Percentiles rank a stretch among this genome's conserved stretches.
These are phyloP conservation scores for Salix arbutifolia DNA, from an alignment of 345 rosid genomes.

Conservation along the genomic window DNA sequence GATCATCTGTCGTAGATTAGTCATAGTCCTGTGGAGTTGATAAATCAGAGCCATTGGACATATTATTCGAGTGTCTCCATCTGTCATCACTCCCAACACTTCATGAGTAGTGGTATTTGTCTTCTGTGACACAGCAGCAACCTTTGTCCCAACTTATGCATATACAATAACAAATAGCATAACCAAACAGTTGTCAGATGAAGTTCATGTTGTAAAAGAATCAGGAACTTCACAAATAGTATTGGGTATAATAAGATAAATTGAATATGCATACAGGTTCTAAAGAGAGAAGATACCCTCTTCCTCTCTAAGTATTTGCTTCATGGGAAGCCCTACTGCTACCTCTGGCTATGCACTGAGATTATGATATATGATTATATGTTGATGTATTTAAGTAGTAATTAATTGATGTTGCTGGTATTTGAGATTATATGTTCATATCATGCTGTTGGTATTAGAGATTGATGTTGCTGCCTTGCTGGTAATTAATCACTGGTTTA, in stretches of 20 bases:
- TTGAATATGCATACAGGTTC: neutral
- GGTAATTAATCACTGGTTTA: too few species aligned
- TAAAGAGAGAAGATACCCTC: neutral
- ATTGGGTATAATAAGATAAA: neutral
- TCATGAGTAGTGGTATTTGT: conserved; percentile 94
- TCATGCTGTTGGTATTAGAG: too few species aligned
- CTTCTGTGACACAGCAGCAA: conserved; percentile 92
- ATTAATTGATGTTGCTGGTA: too few species aligned
- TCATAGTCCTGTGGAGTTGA: neutral
- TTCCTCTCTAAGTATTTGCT: neutral
- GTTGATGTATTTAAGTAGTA: too few species aligned
- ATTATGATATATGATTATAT: too few species aligned
- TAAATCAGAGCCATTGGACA: conserved; percentile 20
- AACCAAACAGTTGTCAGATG: conserved; percentile 1
- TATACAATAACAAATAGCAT: neutral
- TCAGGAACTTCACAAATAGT: neutral
- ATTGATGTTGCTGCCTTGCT: too few species aligned
- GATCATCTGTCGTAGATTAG: too few species aligned
- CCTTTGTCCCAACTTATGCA: conserved; percentile 77
- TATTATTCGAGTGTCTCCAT: conserved; percentile 78
- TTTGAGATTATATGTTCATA: too few species aligned
- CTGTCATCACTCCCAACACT: conserved; percentile 83
- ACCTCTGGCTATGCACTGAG: neutral
- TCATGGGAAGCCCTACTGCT: neutral
- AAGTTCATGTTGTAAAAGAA: neutral